Evolutionary conservation across 257 asterid species (phyloP), one percentile per base, ranked within the genome.

Genomic region (Sherardia arvensis): DNA sequence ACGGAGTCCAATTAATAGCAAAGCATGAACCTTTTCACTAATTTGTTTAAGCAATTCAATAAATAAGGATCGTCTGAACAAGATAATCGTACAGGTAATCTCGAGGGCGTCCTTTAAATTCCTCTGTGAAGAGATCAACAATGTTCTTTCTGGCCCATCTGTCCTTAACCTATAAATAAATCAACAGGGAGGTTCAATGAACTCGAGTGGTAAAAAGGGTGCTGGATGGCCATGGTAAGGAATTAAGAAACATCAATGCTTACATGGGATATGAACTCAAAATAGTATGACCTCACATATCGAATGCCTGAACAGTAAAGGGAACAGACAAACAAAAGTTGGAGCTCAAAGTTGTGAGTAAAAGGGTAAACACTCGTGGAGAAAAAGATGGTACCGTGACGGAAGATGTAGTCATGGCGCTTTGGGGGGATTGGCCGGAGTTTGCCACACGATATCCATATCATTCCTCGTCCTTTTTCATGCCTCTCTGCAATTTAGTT

Each of bases 111-210:
- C 97, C 99, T 76, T 81, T 90, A 63, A 93, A 93, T 65, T 93
- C 97, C 53, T 93, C 96, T 18, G 95, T 57, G 67, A 93, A 93
- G 64, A 93, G 84, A 80, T 90, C 97, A 18, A 90, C 96, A 75
- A 93, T 79, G 12, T 86, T 90, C 83, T 90, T 90, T 73, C 94
- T 97, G 1, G 83, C 87, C 99, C 97, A 90, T 62, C 99, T 72
- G 59, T 78, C 75, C 73, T 93, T 93, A 17, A 84, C 99, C 99
- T 93, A 84, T 70, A 69, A 74, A 68, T 38, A n/a, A n/a, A n/a
- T n/a, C n/a, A n/a, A n/a, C n/a, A n/a, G n/a, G n/a, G n/a, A n/a
- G n/a, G n/a, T n/a, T n/a, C n/a, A n/a, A n/a, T n/a, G 33, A 66
- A 49, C 38, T 51, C 29, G 59, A 40, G 5, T 62, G 40, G 17